Base-by-base conservation (phyloP, 1,139 yeast species). In the Taiozyma sp. region DNA sequence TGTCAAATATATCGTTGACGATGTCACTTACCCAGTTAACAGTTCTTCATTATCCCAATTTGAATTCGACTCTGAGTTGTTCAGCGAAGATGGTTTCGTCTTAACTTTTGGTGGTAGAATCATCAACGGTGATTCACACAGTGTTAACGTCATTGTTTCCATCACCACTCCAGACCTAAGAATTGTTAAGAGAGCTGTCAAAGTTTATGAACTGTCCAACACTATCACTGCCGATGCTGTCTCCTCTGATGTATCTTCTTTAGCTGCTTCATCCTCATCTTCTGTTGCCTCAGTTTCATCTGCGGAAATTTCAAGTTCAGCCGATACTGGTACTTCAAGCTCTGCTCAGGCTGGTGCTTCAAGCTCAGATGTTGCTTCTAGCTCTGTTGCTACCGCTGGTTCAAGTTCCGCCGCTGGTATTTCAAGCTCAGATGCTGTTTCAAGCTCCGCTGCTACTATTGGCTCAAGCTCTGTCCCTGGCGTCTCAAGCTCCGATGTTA, bases 1-100 rank as follows among this genome's bases (percentile, higher is more conserved):
- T 44, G 26, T 47, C 11, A 42, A 32, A 21, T 44, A 54, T 43
- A 43, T 42, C 74, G 47, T 46, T 28, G 43, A 43, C 16, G 44
- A 42, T 21, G 35, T 44, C 22, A 41, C 46, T 13, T n/a, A 40
- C 24, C 26, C 45, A 11, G 29, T 47, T 10, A 45, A 47, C 19
- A 37, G 41, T 5, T 22, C 48, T 7, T 35, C 46, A 21, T 37
- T 52, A n/a, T 40, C 41, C 30, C 4, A 9, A 6, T 37, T 47
- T 13, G 44, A 50, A 16, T 46, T 48, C 35, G 29, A 28, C 13
- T 14, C 47, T 30, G 50, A 42, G 3, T 8, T 22, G 16, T 50
- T 19, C 26, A 34, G 40, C 37, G 50, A 44, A 35, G 43, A 44
- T 19, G 46, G 48, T 2, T 44, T 49, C 34, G 34, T 30, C n/a